Evolutionary conservation across 2,329 filamentous ascomycete genomes (phyloP), one percentile per base, ranked within the genome.

Genomic region (Apiospora sp.): DNA sequence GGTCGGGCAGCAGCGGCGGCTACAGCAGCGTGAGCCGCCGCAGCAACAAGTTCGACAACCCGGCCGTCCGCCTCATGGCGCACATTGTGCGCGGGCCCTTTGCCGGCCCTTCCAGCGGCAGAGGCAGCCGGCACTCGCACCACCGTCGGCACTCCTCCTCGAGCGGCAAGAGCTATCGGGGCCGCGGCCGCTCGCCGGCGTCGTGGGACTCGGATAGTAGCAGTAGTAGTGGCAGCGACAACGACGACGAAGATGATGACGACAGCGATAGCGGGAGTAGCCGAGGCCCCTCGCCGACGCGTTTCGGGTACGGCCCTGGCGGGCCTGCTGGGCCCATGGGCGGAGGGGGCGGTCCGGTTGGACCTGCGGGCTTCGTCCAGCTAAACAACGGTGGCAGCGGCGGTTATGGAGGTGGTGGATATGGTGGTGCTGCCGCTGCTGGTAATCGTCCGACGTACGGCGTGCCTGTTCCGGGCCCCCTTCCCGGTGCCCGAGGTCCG

Each of bases 71-170:
- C 19, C 58, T 80, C 72, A 78, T 78, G 16, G 76, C 78, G 5
- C 80, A 81, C 73, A 68, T 81, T 44, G 72, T 80, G 44, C 78
- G 77, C 44, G 80, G 80, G 16, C 80, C 80, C 4, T 80, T 81
- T 67, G 80, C 79, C 6, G 30, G 30, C 16, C 0, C 19, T 24
- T 41, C 19, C 4, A 4, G 19, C 16, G 22, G 58, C 7, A 41
- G 19, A 10, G 49, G 58, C 19, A 22, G 34, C 34, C 30, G 27
- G 44, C 27, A 19, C 14, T 7, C 19, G 24, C 43, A 49, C 24
- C 67, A 30, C 24, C 24, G 30, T 30, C 37, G 30, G 5, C 67
- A 13, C 2, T 37, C 37, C 4, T 44, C 37, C 7, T 22, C 19
- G 49, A 51, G 30, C 16, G 41, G 61, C 19, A 37, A 22, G 34